Evolutionary conservation across 2,329 filamentous ascomycete genomes (phyloP), one percentile per base, ranked within the genome.

Genomic region (Curvularia lunata): DNA sequence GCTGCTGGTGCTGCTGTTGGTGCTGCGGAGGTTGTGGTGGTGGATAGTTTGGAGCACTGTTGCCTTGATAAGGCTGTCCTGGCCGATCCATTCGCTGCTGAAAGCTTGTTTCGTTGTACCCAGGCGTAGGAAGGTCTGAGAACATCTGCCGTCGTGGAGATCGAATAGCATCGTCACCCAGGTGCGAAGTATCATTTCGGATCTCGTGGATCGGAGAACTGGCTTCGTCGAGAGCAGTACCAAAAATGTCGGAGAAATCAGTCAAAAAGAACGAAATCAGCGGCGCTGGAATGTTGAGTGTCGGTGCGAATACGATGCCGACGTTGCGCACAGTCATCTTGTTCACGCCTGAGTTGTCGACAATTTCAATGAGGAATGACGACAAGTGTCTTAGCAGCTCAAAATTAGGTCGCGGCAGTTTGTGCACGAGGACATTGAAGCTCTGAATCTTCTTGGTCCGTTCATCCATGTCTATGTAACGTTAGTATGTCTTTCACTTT

Each of bases 251-350:
- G 62, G 90, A 85, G 72, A 92, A 97, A 70, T 98, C 93, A 63
- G 95, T 93, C 56, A 99, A 83, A 76, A 99, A 95, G 76, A 96
- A 85, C 3, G 93, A 92, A 75, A 99, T 97, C 10, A 99, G 89
- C 0, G 94, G 93, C 0, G 92, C 92, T 0, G 95, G 94, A 42
- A 99, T 97, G 75, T 98, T 98, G 52, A 99, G 84, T 0, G 95
- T 98, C 0, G 95, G 95, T 16, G 95, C 96, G 77, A 99, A 99
- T 55, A 99, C 94, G 68, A 99, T 98, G 63, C 95, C 94, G 53
- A 99, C 80, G 72, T 99, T 99, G 65, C 94, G 88, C 52, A 97
- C 91, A 10, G 91, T 97, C 95, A 99, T 99, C 83, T 97, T 98
- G 81, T 99, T 99, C 61, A 90, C 82, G 67, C 91, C 88, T 6